These are phyloP conservation scores for Nemania diffusa DNA, from an alignment of 2,329 filamentous ascomycete species.

Conservation along the genomic window DNA sequence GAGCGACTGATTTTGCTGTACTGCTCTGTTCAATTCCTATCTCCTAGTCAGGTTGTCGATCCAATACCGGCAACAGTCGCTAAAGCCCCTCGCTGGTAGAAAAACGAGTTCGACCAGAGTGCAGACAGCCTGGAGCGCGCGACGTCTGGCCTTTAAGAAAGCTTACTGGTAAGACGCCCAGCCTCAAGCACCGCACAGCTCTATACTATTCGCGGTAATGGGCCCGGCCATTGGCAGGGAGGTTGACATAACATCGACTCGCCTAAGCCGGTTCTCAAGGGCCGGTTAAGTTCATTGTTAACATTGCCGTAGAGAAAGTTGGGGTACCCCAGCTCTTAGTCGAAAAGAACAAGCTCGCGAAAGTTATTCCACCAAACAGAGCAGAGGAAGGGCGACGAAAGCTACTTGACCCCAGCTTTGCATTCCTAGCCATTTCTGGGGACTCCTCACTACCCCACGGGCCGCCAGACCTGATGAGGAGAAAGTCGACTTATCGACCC, in stretches of 20 bases:
- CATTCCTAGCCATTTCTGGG: slow-evolving; percentile 21
- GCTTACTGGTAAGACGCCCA: slow-evolving; percentile 14
- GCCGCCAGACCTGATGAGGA: slow-evolving; percentile 29
- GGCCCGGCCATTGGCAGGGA: slow-evolving; percentile 10
- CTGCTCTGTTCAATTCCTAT: slow-evolving; percentile 11
- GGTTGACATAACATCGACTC: slow-evolving; percentile 14
- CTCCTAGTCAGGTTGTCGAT: not conserved
- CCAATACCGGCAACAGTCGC: not conserved
- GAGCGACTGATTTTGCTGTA: slow-evolving; percentile 7
- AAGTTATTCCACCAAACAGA: slow-evolving; percentile 39
- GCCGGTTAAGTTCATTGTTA: slow-evolving; percentile 26
- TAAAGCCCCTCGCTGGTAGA: slow-evolving; percentile 5
- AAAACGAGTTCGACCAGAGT: slow-evolving; percentile 7
- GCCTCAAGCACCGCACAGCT: slow-evolving; percentile 10
- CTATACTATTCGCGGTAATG: slow-evolving; percentile 18
- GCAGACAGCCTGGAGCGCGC: slow-evolving; percentile 14
- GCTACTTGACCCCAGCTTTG: slow-evolving; percentile 22
- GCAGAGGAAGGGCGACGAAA: not conserved
- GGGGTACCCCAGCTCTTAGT: slow-evolving; percentile 10
- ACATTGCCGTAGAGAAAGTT: slow-evolving; percentile 11
- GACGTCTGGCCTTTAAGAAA: slow-evolving; percentile 24
- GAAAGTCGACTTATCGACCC: slow-evolving; percentile 10
- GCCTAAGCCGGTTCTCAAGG: slow-evolving; percentile 3
- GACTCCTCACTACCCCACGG: slow-evolving; percentile 30
- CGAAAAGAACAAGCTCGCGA: not conserved